These are phyloP conservation scores for Corylus avellana DNA, from an alignment of 306 rosid genomes.

Conservation along the genomic window DNA sequence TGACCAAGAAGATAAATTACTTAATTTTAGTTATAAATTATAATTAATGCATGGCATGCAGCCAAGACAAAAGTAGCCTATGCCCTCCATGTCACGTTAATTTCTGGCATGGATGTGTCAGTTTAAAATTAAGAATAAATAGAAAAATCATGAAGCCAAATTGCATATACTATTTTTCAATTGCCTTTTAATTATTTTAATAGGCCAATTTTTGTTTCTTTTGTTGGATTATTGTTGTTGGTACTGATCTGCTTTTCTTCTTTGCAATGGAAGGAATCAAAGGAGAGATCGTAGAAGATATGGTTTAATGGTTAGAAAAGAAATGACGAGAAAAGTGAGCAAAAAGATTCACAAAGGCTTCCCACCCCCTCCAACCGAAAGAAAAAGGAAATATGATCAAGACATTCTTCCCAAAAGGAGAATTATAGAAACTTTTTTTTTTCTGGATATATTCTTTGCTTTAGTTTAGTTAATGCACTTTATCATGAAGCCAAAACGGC, in stretches of 20 bases:
- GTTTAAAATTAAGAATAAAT: no score
- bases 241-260: conserved; percentile 18
- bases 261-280: conserved; percentile 30
- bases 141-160: no score
- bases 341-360: not conserved
- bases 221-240: not conserved
- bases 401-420: not conserved
- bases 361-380: conserved; percentile 15
- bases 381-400: not conserved
- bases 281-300: not conserved
- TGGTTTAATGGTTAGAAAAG: not conserved
- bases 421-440: not conserved
- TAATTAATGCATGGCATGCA: no score
- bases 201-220: no score
- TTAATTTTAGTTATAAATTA: no score
- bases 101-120: no score
- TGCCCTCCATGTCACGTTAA: no score
- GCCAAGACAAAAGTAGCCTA: no score
- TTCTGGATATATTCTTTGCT: not conserved
- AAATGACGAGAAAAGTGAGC: not conserved
- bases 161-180: no score
- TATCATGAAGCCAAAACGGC: no score
- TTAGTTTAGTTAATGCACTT: not conserved
- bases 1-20: no score
- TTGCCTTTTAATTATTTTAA: no score